These are phyloP conservation scores for Penicillium salamii DNA, from an alignment of 495 filamentous ascomycete genomes.

Conservation along the genomic window DNA sequence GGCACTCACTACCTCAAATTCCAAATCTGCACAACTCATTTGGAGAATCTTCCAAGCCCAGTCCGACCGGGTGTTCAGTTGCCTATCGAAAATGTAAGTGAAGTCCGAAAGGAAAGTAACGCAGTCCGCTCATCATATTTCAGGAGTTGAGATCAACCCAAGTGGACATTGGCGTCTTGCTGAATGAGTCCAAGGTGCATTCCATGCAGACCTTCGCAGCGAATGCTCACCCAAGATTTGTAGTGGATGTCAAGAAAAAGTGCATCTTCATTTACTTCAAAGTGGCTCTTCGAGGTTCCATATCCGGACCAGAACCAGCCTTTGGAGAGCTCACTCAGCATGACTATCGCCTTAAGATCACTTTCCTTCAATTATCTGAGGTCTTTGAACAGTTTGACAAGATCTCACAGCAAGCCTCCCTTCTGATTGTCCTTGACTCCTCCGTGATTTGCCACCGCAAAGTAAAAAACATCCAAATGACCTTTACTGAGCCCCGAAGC, in stretches of 20 bases:
- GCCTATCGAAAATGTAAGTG: conserved; percentile 33
- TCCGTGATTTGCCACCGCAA: conserved; percentile 67
- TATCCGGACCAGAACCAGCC: background rate
- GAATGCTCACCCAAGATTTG: conserved; percentile 7
- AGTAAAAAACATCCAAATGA: conserved; percentile 33
- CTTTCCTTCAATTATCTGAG: conserved; percentile 58
- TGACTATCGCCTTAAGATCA: conserved; percentile 56
- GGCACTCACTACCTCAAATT: background rate
- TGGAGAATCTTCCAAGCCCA: conserved; percentile 24
- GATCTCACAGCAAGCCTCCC: conserved; percentile 35
- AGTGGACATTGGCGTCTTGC: conserved; percentile 32
- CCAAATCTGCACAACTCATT: background rate
- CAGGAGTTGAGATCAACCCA: conserved; percentile 29
- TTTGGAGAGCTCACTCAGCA: conserved; percentile 9
- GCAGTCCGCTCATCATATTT: background rate
- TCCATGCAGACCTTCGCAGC: conserved; percentile 27
- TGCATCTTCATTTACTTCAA: conserved; percentile 30
- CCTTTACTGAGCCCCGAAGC: conserved; percentile 35
- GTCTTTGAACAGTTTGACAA: conserved; percentile 47
- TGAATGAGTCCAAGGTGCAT: conserved; percentile 25
- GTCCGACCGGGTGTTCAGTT: conserved; percentile 22
- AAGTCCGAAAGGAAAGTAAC: too few species aligned
- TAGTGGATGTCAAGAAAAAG: conserved; percentile 27
- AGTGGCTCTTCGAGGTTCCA: background rate
- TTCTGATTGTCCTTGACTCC: conserved; percentile 57